A percentile compares a stretch with the other conserved stretches of the same genome.
Conservation (phyloP, 352 stramenopile species). For the Discostella stelligera region DNA sequence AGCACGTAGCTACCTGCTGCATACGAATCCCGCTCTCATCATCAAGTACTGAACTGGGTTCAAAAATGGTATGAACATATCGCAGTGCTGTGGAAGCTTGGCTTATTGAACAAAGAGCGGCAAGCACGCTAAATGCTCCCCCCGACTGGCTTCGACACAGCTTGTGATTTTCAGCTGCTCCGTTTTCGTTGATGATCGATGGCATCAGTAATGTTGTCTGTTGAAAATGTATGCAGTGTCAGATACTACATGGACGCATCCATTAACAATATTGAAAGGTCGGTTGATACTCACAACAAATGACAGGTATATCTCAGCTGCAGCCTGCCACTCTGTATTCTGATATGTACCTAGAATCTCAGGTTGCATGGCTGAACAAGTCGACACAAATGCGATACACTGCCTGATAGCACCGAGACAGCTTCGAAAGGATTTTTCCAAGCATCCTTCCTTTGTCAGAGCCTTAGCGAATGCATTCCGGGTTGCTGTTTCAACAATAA, state of each 20-base stretch:
- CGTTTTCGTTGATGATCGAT: constrained; percentile 17
- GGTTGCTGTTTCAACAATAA: constrained; percentile 20
- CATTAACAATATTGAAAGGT: not conserved
- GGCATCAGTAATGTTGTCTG: constrained; percentile 13
- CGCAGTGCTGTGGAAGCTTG: constrained; percentile 1
- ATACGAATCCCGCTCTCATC: constrained; percentile 27
- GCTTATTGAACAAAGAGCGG: constrained; percentile 28
- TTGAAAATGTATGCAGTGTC: not conserved
- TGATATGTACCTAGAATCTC: constrained; percentile 1
- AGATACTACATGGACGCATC: not conserved
- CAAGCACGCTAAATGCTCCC: constrained; percentile 31
- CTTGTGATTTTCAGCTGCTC: constrained; percentile 1
- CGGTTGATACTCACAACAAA: constrained; percentile 28
- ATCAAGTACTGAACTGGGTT: constrained; percentile 2
- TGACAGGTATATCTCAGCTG: constrained; percentile 18
- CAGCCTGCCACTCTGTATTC: constrained; percentile 17
- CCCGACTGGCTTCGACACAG: constrained; percentile 29
- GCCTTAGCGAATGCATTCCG: constrained; percentile 15
- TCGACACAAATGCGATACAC: constrained; percentile 16
- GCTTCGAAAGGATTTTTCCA: constrained; percentile 33
- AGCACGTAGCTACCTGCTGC: constrained; percentile 21
- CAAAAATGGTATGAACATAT: constrained; percentile 16
- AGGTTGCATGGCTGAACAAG: constrained; percentile 4
- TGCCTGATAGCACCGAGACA: constrained; percentile 31
- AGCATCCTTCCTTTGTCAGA: constrained; percentile 15